These are phyloP conservation scores for Closterium sp. DNA, from an alignment of 139 green algal species.

Conservation along the genomic window DNA sequence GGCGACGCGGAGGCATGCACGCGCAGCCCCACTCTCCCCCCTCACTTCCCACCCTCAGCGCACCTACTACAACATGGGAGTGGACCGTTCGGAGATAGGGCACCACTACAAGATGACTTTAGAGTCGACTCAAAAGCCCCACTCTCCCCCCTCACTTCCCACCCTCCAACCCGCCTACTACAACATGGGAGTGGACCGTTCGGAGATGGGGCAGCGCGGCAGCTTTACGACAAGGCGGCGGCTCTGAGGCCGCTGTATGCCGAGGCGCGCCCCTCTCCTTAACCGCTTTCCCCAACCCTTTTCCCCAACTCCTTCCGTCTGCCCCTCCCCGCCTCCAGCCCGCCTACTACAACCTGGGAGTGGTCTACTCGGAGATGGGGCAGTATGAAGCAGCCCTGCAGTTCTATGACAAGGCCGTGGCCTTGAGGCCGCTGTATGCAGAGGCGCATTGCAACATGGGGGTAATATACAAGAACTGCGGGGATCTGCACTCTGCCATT, in stretches of 20 bases:
- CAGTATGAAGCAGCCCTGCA: slow-evolving; percentile 43
- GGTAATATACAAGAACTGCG: slow-evolving; percentile 66
- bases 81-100: no score
- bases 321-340: background rate
- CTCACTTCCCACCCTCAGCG: no score
- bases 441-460: slow-evolving; percentile 94
- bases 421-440: slow-evolving; percentile 63
- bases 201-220: no score
- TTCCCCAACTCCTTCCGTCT: background rate
- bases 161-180: slow-evolving; percentile 64
- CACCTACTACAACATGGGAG: no score
- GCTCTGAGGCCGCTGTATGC: no score
- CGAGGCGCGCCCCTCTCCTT: no score
- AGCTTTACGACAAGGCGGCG: no score
- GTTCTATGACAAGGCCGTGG: slow-evolving; percentile 57
- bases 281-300: background rate
- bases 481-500: slow-evolving; percentile 38
- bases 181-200: slow-evolving; percentile 65
- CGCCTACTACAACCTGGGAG: no score
- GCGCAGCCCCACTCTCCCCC: no score
- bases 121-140: no score
- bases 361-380: slow-evolving; percentile 5
- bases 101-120: no score
- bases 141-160: background rate
- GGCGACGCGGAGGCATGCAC: no score